These are phyloP conservation scores for Antitrichia curtipendula DNA, from an alignment of 225 moss, liverwort and hornwort genomes.

Conservation along the genomic window DNA sequence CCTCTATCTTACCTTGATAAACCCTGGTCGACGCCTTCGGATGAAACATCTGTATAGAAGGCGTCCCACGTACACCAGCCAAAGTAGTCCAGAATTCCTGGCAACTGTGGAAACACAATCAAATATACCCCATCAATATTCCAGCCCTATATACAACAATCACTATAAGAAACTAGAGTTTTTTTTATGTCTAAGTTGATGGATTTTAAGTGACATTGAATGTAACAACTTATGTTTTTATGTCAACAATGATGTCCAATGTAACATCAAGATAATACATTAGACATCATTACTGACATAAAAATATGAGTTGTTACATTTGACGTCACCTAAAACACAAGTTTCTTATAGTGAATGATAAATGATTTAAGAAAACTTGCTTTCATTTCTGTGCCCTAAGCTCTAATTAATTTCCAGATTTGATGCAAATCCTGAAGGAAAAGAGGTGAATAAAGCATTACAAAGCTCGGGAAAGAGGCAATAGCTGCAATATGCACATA, in stretches of 20 bases:
- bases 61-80: constrained; percentile 99
- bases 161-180: no score
- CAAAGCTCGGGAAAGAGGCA: neutral
- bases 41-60: constrained; percentile 83
- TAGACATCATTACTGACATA: no score
- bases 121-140: neutral
- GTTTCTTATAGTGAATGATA: no score
- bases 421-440: neutral
- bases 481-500: neutral
- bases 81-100: constrained; percentile 84
- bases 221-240: no score
- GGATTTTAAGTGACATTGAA: no score
- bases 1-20: constrained; percentile 44
- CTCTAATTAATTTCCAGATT: neutral
- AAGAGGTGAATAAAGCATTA: neutral
- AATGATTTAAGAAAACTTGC: neutral
- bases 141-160: neutral
- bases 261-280: no score
- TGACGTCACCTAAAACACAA: no score
- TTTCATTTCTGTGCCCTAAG: neutral
- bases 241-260: no score
- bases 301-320: no score
- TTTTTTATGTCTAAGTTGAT: no score
- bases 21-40: constrained; percentile 56
- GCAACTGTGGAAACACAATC: constrained; percentile 40